Evolutionary conservation across 2,329 filamentous ascomycete genomes (phyloP).

Genomic region (Zopfia rhizophila): DNA sequence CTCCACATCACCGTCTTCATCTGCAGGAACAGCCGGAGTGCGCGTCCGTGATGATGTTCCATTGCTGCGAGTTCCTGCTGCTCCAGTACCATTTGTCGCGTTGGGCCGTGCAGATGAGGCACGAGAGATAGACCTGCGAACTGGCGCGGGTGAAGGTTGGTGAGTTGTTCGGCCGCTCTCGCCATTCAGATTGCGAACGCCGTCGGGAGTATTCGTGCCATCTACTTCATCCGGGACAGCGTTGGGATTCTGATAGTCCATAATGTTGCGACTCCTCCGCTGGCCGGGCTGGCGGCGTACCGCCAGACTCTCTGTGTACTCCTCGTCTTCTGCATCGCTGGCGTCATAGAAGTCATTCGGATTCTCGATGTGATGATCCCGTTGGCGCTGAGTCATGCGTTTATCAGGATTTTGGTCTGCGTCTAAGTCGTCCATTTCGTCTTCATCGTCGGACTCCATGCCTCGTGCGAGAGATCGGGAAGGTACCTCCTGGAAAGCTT

Average conservation of each 20-base stretch:
- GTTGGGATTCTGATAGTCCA: conserved; percentile 69
- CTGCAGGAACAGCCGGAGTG: conserved; percentile 40
- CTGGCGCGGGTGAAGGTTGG: conserved; percentile 37
- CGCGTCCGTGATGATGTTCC: conserved; percentile 34
- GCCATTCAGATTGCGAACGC: conserved; percentile 41
- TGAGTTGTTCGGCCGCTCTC: conserved; percentile 41
- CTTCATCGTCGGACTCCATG: conserved; percentile 73
- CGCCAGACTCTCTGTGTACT: conserved; percentile 78
- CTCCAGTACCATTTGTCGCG: conserved; percentile 15
- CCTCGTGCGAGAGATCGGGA: conserved; percentile 65
- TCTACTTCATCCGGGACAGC: conserved; percentile 41
- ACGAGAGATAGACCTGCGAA: conserved; percentile 23
- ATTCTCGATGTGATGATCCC: conserved; percentile 80
- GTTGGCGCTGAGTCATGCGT: conserved; percentile 81
- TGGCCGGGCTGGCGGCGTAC: conserved; percentile 66
- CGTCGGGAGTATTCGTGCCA: conserved; percentile 33
- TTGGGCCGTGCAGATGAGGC: conserved; percentile 29
- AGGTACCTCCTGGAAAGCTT: conserved; percentile 65
- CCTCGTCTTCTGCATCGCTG: conserved; percentile 91
- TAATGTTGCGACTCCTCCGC: conserved; percentile 66
- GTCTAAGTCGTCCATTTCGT: conserved; percentile 73
- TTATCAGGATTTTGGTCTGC: conserved; percentile 87
- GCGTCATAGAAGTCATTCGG: conserved; percentile 79
- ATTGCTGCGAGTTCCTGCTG: conserved; percentile 16
- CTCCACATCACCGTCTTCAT: conserved; percentile 49